These are phyloP conservation scores for Kalaharituber pfeilii DNA, from an alignment of 2,329 filamentous ascomycete genomes.

Conservation along the genomic window DNA sequence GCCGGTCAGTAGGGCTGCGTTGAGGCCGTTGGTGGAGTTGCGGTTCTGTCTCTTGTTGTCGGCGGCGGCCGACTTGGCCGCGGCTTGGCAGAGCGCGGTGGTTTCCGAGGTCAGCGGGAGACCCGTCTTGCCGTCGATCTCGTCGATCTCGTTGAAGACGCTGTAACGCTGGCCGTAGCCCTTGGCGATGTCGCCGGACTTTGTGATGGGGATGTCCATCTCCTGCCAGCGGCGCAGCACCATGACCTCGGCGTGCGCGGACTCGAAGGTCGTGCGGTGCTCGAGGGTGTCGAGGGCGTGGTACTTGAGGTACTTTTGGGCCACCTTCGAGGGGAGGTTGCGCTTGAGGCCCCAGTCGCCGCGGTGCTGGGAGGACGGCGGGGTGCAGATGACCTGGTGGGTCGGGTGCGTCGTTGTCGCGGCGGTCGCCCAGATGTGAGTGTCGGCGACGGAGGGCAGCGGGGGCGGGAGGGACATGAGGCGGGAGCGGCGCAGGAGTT, in stretches of 20 bases:
- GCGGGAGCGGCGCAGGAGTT: conserved; percentile 21
- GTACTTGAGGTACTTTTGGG: conserved; percentile 19
- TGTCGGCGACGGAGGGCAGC: conserved; percentile 5
- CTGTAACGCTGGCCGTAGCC: conserved; percentile 3
- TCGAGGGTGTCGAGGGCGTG: conserved; percentile 22
- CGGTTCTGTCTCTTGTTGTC: not conserved
- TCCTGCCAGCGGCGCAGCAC: conserved; percentile 23
- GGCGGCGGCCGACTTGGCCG: not conserved
- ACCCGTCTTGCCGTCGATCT: not conserved
- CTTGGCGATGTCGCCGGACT: not conserved
- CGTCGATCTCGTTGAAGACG: conserved; percentile 15
- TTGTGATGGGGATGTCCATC: conserved; percentile 17
- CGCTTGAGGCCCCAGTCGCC: conserved; percentile 23
- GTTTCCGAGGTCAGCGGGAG: not conserved
- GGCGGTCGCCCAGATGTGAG: conserved; percentile 6
- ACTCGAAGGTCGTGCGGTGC: conserved; percentile 21
- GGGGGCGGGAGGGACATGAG: conserved; percentile 21
- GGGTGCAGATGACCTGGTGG: conserved; percentile 21
- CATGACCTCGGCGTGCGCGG: conserved; percentile 21
- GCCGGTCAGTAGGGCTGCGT: conserved; percentile 1
- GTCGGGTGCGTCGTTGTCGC: conserved; percentile 18
- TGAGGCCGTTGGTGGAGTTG: not conserved
- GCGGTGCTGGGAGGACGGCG: conserved; percentile 18
- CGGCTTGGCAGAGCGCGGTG: not conserved
- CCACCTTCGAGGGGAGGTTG: conserved; percentile 18